A percentile compares a stretch with the other conserved stretches of the same genome.
phyloP scores from a whole-genome alignment of 208 protist genomes.

The Leishmania tropica region DNA sequence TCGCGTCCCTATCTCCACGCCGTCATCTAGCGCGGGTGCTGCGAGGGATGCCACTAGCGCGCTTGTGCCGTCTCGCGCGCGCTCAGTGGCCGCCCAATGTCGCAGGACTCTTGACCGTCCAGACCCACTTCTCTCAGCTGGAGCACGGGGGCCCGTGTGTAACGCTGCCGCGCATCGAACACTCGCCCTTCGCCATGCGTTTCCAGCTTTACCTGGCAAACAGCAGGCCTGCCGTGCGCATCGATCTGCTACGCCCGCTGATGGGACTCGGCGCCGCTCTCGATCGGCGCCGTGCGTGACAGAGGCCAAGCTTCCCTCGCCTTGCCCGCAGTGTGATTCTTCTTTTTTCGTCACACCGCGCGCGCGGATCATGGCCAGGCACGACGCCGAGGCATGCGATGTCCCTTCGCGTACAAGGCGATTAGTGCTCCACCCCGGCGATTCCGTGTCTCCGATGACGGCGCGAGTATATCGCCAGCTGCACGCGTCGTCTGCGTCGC shows the following conservation, averaged over 20 bases:
- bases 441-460: neutral
- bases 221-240: neutral
- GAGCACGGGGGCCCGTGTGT: neutral
- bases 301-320: slow-evolving; percentile 11
- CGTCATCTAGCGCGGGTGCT: neutral
- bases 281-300: neutral
- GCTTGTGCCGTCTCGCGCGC: neutral
- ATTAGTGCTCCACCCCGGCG: neutral
- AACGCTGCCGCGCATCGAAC: neutral
- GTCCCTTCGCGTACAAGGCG: neutral
- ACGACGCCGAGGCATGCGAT: neutral
- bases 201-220: neutral
- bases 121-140: neutral
- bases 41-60: neutral
- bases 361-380: neutral
- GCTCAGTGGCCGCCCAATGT: neutral
- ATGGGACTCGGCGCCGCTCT: neutral
- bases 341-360: slow-evolving; percentile 10
- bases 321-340: neutral
- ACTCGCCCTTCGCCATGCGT: neutral
- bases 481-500: neutral
- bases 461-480: neutral
- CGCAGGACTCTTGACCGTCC: neutral
- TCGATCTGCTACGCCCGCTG: neutral
- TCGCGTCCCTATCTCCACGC: neutral